Conservation (phyloP, 73 alveolate species). For the Paramecium caudatum region DNA sequence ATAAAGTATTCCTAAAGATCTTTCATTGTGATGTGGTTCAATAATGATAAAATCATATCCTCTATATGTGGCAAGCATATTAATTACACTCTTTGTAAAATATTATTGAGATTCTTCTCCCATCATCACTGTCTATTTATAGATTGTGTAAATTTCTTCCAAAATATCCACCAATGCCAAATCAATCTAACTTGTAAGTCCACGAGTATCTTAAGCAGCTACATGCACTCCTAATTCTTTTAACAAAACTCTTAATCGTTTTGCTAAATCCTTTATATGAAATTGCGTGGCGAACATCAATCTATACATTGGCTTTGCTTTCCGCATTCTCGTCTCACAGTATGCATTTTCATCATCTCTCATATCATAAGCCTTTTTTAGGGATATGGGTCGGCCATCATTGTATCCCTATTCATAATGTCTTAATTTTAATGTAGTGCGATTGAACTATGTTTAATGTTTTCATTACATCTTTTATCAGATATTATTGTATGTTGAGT, state of each 20-base stretch:
- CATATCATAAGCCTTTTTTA: neutral
- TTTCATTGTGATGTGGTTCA: constrained; percentile 28
- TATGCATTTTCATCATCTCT: neutral
- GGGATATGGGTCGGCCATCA: constrained; percentile 40
- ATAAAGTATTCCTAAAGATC: neutral
- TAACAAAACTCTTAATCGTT: neutral
- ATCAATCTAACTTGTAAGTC: neutral
- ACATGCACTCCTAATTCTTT: constrained; percentile 44
- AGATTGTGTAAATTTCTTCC: neutral
- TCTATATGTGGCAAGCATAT: neutral
- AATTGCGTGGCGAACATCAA: constrained; percentile 34
- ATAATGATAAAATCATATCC: constrained; percentile 55
- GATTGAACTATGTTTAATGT: neutral
- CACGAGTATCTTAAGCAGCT: constrained; percentile 9
- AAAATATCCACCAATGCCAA: constrained; percentile 14
- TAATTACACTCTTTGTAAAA: constrained; percentile 14
- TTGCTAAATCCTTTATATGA: neutral
- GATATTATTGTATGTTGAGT: neutral
- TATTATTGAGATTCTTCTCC: constrained; percentile 24
- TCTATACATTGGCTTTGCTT: constrained; percentile 58
- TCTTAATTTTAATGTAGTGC: constrained; percentile 41
- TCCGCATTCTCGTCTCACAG: constrained; percentile 21
- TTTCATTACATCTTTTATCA: constrained; percentile 21
- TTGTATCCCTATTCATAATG: constrained; percentile 35
- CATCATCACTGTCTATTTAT: constrained; percentile 3